Evolutionary conservation across 768 basidiomycete species (phyloP), one percentile per base, ranked within the genome.

Genomic region (Sarcodon sp.): DNA sequence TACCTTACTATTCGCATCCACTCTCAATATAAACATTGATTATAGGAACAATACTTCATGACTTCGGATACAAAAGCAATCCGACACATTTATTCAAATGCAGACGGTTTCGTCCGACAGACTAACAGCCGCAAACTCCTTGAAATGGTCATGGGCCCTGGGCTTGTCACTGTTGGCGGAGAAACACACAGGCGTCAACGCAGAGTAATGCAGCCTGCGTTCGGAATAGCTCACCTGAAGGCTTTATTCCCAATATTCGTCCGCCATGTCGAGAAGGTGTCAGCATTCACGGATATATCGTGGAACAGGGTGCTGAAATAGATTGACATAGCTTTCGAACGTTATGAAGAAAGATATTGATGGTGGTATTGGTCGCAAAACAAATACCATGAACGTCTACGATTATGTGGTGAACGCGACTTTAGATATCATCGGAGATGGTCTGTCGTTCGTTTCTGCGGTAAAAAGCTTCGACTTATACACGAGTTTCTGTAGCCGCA

Each of bases 41-140:
- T 38, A 4, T 43, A 78, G 76, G 70, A 74, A 52, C 71, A 77
- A 54, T 69, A 72, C n/a, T 59, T 79, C 31, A 58, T 74, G 43
- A 66, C 77, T 47, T 70, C 74, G 27, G 77, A 79, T 49, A 75
- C 74, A 1, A 76, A 76, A 57, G 75, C 76, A 4, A 61, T 79
- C n/a, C 73, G 76, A 53, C 71, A 79, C 53, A 71, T 77, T 21
- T 69, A 41, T 27, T 73, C 76, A 47, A 74, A 74, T n/a, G 70
- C 72, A 10, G 73, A 74, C n/a, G 10, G 10, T 10, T 38, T 38
- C 37, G 18, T 38, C 5, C 37, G 37, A 3, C 37, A 38, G 37
- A 38, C 2, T 4, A 13, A 38, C 37, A 38, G 5, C 5, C 37
- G 37, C 12, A 5, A 38, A 4, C 5, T 38, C 3, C 37, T 38